Base-by-base conservation (phyloP, 1,139 yeast species). In the Scheffersomyces segobiensis region DNA sequence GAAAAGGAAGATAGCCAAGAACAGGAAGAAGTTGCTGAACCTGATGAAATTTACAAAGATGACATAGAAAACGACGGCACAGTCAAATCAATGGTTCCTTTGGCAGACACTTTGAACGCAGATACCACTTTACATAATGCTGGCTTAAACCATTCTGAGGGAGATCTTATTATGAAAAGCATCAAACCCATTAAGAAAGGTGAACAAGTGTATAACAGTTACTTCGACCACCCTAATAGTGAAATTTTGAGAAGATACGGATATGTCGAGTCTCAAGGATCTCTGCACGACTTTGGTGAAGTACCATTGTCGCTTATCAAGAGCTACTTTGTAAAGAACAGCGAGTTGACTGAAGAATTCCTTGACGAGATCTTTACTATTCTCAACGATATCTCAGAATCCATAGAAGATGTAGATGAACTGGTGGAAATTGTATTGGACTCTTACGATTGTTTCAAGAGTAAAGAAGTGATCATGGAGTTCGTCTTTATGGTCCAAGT, bases 201-300 rank as follows among this genome's bases (percentile, higher is more conserved):
- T 1, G 87, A 86, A 24, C 98, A 95, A 68, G 78, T 95, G 3
- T 93, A 84, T 74, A 93, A 93, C 72, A 89, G 93, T 0, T 95
- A 95, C 71, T 96, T 97, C 2, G 96, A 92, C 56, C 88, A 91
- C 63, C 96, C 98, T 26, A 93, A 93, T 70, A 80, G 95, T 46
- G 98, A 95, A 67, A 81, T 95, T 48, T 78, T 95, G 59, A 84
- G 99, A 66, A 82, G 97, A 57, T 95, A 93, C 65, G 99, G 99
- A 0, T 95, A 91, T 67, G 96, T 91, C 22, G 98, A 95, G 72
- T 72, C 79, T 59, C 81, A 80, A 14, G 93, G 93, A 0, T 91
- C 97, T 0, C 84, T 83, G 55, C 86, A 79, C 69, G 98, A 95
- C 70, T 89, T 91, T 65, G 97, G 89, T 7, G 98, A 95, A 70